A percentile compares a stretch with the other conserved stretches of the same genome.
These are phyloP conservation scores for Paspalum vaginatum DNA, from an alignment of 176 grass and related monocot genomes.

Conservation along the genomic window DNA sequence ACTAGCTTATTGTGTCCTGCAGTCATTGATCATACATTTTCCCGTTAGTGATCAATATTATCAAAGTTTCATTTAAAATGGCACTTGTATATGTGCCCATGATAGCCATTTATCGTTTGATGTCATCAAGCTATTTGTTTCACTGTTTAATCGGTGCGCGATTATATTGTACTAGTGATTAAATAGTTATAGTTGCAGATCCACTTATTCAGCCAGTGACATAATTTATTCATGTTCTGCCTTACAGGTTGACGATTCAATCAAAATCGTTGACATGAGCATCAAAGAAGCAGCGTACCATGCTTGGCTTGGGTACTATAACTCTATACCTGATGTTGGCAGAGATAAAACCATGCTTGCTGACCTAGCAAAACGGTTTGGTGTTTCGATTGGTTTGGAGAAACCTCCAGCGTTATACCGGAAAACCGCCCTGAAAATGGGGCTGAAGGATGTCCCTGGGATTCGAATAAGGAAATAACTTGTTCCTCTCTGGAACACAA, in stretches of 20 bases:
- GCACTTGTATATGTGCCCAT: background rate
- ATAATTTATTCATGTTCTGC: constrained; percentile 8
- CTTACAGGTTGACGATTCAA: constrained; percentile 78
- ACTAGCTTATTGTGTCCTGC: background rate
- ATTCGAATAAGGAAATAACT: constrained; percentile 83
- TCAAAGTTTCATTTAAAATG: background rate
- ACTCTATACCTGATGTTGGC: constrained; percentile 68
- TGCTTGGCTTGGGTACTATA: constrained; percentile 90
- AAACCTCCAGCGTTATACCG: constrained; percentile 74
- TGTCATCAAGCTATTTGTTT: background rate
- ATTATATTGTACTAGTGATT: background rate
- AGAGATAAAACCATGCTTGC: constrained; percentile 76
- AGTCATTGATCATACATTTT: background rate
- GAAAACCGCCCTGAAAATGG: constrained; percentile 90
- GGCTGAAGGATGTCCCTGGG: constrained; percentile 79
- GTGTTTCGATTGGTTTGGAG: constrained; percentile 68
- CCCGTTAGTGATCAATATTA: background rate
- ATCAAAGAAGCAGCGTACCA: constrained; percentile 93
- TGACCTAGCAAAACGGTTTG: constrained; percentile 79
- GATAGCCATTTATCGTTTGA: background rate
- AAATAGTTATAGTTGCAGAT: background rate
- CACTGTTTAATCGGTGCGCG: background rate
- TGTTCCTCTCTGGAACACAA: background rate
- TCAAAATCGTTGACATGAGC: constrained; percentile 74
- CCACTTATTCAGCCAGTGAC: background rate